Conservation (phyloP, 2,329 filamentous ascomycete genomes). For the Orbilia ellipsospora region DNA sequence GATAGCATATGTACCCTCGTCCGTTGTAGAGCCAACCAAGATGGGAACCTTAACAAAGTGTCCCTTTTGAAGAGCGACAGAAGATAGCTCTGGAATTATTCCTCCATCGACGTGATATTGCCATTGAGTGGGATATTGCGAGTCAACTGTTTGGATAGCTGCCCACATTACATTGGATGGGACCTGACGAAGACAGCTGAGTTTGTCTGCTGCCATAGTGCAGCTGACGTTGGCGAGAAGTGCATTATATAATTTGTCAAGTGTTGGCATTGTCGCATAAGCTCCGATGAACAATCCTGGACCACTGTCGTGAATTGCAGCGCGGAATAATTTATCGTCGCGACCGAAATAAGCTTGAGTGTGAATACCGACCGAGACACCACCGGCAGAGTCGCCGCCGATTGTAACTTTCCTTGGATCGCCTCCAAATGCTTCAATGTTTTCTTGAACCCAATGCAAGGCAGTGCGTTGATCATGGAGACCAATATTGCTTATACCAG, state of each 20-base stretch:
- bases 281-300: slow-evolving; percentile 63
- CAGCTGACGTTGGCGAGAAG: slow-evolving; percentile 73
- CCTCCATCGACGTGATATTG: slow-evolving; percentile 68
- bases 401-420: slow-evolving; percentile 82
- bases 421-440: slow-evolving; percentile 81
- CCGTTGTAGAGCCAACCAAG: slow-evolving; percentile 72
- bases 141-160: slow-evolving; percentile 27
- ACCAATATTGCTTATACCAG: slow-evolving; percentile 72
- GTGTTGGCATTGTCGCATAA: slow-evolving; percentile 71
- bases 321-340: slow-evolving; percentile 69
- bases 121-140: slow-evolving; percentile 66
- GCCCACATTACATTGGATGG: slow-evolving; percentile 60
- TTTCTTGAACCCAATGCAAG: slow-evolving; percentile 80
- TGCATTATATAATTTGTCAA: slow-evolving; percentile 72
- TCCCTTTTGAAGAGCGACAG: slow-evolving; percentile 69
- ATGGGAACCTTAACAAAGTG: slow-evolving; percentile 75
- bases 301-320: slow-evolving; percentile 67
- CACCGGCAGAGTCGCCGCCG: slow-evolving; percentile 78
- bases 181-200: slow-evolving; percentile 74
- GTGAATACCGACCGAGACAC: slow-evolving; percentile 51
- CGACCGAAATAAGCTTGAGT: slow-evolving; percentile 57
- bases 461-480: slow-evolving; percentile 78
- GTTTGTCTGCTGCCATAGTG: slow-evolving; percentile 67
- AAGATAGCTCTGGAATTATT: slow-evolving; percentile 68
- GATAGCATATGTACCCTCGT: slow-evolving; percentile 67